Base-by-base conservation (phyloP, 345 rosid genomes). In the Linum trigynum region DNA sequence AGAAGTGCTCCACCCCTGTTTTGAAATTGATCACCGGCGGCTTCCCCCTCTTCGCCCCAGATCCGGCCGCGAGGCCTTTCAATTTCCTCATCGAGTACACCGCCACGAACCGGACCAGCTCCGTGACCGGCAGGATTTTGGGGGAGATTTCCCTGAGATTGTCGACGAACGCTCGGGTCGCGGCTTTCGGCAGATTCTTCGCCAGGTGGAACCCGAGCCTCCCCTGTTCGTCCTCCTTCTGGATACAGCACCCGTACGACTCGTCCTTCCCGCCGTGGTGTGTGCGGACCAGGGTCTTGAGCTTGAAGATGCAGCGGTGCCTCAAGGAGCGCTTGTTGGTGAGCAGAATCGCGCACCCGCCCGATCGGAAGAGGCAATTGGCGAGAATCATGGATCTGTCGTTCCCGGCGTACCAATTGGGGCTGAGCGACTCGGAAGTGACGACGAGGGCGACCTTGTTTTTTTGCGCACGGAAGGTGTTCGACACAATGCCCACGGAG, bases 1-100 rank as follows among this genome's bases (percentile, higher is more conserved):
- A 88, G 63, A 94, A 94, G 65, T 94, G 99, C 17, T 94, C 92
- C 0, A 94, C 86, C 2, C 97, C 99, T 0, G 85, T 84, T 64
- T 80, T 83, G 76, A 94, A 83, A 71, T 92, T 85, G 6, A 92
- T 67, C 57, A 67, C 84, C 0, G 95, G 78, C 0, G 69, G 41
- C 0, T 2, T 57, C 43, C 67, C 60, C 35, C 56, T 45, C 59
- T 63, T 50, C 7, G 39, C 5, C 7, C 42, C 70, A 32, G 82
- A 76, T 39, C 77, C 71, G 0, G 37, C 32, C 4, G 37, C 1
- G 8, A 64, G 42, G 1, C 43, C 39, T 2, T 36, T 65, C 72
- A 77, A 65, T 69, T 82, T 90, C 60, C 79, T 69, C 15, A 75
- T 59, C 14, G 72, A 59, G 23, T 75, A 74, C 5, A 75, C 61